Conservation (phyloP, 495 filamentous ascomycete genomes). For the Stereocaulon alpinum region DNA sequence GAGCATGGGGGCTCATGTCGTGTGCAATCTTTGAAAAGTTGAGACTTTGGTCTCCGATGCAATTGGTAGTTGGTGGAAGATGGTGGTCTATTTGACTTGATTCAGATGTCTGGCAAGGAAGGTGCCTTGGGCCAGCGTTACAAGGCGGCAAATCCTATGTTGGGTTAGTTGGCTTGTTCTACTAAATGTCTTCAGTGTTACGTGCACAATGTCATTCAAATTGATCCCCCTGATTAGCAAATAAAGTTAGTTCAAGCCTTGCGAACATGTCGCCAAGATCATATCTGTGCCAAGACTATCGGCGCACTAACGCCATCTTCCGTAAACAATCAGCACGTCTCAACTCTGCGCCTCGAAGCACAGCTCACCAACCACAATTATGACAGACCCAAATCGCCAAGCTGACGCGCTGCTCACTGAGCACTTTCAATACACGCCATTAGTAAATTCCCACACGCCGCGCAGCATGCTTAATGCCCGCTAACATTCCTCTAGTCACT, state of each 20-base stretch:
- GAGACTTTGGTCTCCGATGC: no score
- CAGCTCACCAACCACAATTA: neutral
- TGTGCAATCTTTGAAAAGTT: neutral
- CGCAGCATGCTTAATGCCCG: slow-evolving; percentile 10
- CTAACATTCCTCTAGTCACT: slow-evolving; percentile 52
- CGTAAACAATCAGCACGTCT: slow-evolving; percentile 11
- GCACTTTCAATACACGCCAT: slow-evolving; percentile 87
- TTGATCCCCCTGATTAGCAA: neutral
- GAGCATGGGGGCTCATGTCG: neutral
- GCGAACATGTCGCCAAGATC: neutral
- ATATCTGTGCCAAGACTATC: neutral
- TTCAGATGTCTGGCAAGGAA: no score
- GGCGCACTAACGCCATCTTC: neutral
- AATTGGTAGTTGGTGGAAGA: no score
- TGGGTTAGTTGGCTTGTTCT: no score
- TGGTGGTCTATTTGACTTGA: no score
- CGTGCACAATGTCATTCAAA: no score
- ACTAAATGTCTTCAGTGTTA: no score
- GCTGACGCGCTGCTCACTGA: slow-evolving; percentile 63
- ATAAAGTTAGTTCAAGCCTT: no score
- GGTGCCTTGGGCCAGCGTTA: no score
- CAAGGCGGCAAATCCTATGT: no score
- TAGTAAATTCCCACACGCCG: slow-evolving; percentile 46
- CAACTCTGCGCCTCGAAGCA: neutral
- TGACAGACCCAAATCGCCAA: slow-evolving; percentile 11